Base-by-base conservation (phyloP, 805 yeast species). In the Candida dajiaensis region DNA sequence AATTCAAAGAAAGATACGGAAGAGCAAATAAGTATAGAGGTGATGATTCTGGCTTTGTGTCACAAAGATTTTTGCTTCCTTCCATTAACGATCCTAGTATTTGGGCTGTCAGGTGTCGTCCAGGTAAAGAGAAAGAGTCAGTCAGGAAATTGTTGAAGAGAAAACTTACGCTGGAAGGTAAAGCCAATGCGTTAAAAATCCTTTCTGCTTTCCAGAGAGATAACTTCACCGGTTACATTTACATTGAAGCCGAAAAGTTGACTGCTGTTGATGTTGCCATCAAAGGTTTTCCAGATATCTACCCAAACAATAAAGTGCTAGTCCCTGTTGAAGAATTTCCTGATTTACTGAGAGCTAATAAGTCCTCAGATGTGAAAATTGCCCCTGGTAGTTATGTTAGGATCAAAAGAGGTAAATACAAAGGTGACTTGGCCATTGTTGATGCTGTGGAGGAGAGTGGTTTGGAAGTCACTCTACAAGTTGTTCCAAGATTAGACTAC, bases 281-380 rank as follows among this genome's bases (percentile, higher is more conserved):
- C 49, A 80, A 81, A 41, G 98, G 98, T 67, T 77, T 94, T 63
- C 92, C 94, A 29, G 90, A 89, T 65, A 83, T 92, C 31, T 94
- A 84, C 57, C 61, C 77, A 23, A 70, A 77, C 45, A 84, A 85
- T 59, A 86, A 87, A 66, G 75, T 90, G 43, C 73, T 92, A 50
- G 97, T 94, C 41, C 99, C 99, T 6, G 94, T 94, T 48, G 88
- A 87, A 64, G 99, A 94, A 68, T 86, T 89, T 64, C 96, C 97
- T 2, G 95, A 90, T 64, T 73, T 94, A 59, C 74, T 94, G 63
- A 85, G 95, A 61, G 97, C 95, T 47, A 87, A 82, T 46, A 89
- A 85, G 66, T 80, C 95, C 0, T 78, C 88, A 44, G 98, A 90
- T 58, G 85, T 89, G 22, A 90, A 88, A 57, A 71, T 94, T 21